Evolutionary conservation across 2,329 filamentous ascomycete species (phyloP), one percentile per base, ranked within the genome.

Genomic region (Aspergillus tubingensis): DNA sequence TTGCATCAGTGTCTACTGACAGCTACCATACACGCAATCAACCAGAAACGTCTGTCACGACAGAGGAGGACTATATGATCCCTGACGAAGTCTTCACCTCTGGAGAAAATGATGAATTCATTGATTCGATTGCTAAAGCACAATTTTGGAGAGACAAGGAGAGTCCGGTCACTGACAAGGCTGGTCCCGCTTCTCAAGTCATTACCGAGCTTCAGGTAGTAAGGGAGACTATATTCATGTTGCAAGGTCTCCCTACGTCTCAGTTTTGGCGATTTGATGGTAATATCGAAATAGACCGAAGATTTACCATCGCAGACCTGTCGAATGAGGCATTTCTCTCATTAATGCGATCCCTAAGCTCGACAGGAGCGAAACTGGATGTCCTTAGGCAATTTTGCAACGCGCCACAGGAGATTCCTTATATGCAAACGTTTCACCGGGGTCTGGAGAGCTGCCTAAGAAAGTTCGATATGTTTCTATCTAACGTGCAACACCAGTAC

Each of bases 221-320:
- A 25, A 86, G 92, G 51, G 92, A 98, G 70, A 85, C 87, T 0
- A 80, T 97, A 0, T 94, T 91, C 68, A 96, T 97, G 91, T 83
- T 98, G 0, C 85, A 87, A 57, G 93, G 93, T 0, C 79, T 95
- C 3, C 84, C 88, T 5, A 94, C 90, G 2, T 88, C 87, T 1
- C 71, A 96, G 1, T 96, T 93, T 68, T 65, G 74, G 79, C 66
- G 71, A 56, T 32, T 74, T 19, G 71, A 75, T 38, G 66, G 70
- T 38, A 63, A 60, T 3, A 65, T 79, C n/a, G 69, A 71, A 59
- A 65, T 80, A 44, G 76, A 79, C 53, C 67, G 74, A 23, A 71
- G 72, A 57, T 79, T 79, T 66, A 66, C 63, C 21, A 58, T 77
- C 25, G 62, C 61, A 8, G 72, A 79, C 65, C 64, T 74, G 36